Percentiles rank a stretch among this genome's conserved stretches.
Evolutionary conservation across 768 basidiomycete species (phyloP).

Genomic region (Pulveroboletus sp.): DNA sequence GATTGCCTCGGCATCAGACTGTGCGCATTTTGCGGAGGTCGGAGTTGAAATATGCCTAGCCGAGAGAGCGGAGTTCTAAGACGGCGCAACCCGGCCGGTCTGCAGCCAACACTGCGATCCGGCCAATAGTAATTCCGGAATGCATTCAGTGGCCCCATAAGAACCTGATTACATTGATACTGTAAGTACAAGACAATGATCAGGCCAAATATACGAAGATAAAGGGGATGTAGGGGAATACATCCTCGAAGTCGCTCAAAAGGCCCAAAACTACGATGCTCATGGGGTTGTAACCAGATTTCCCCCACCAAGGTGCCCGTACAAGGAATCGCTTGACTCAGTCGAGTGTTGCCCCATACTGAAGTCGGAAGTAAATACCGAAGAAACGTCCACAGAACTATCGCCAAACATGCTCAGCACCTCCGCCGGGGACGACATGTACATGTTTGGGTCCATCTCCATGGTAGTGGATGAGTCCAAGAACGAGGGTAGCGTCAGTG

Average conservation of each 20-base stretch:
- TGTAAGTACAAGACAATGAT: background rate
- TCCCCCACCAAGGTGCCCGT: conserved; percentile 22
- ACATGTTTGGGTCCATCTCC: conserved; percentile 49
- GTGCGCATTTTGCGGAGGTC: no score
- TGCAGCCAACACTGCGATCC: no score
- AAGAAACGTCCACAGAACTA: conserved; percentile 31
- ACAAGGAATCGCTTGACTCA: conserved; percentile 26
- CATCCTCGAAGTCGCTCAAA: conserved; percentile 8
- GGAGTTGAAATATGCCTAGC: no score
- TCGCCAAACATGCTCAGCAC: conserved; percentile 60
- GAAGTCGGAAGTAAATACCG: conserved; percentile 32
- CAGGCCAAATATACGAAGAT: conserved; percentile 7
- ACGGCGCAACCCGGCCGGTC: no score
- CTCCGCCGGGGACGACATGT: conserved; percentile 51
- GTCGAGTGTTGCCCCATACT: conserved; percentile 21
- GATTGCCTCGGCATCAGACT: no score
- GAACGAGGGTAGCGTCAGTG: conserved; percentile 25
- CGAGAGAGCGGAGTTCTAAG: no score
- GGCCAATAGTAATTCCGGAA: background rate
- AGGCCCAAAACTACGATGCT: conserved; percentile 6
- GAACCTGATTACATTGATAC: conserved; percentile 2
- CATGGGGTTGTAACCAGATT: conserved; percentile 27
- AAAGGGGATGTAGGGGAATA: background rate
- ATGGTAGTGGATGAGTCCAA: conserved; percentile 30
- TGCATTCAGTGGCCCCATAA: background rate